Conservation (phyloP, 345 rosid species). For the Moricandia arvensis region DNA sequence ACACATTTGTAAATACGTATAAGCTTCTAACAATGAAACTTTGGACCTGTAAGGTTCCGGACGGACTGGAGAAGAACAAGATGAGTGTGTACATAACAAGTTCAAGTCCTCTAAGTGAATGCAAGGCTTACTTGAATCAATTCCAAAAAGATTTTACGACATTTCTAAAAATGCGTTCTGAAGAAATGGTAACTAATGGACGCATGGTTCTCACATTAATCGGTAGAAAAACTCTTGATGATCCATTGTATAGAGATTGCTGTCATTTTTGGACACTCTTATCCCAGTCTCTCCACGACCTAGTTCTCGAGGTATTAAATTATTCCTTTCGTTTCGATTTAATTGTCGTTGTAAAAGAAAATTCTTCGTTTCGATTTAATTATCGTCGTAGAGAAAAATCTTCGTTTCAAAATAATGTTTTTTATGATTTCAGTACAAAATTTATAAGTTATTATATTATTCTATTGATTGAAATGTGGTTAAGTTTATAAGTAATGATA, state of each 20-base stretch:
- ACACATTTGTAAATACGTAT: background rate
- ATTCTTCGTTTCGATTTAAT: too few relatives aligned
- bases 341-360: too few relatives aligned
- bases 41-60: conserved; percentile 25
- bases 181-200: conserved; percentile 46
- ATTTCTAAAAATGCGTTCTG: conserved; percentile 40
- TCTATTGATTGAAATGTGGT: too few relatives aligned
- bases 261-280: conserved; percentile 36
- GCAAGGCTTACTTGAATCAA: conserved; percentile 43
- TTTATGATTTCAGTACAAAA: too few relatives aligned
- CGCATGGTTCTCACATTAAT: conserved; percentile 41
- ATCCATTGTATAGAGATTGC: conserved; percentile 32
- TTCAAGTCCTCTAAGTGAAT: conserved; percentile 39
- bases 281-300: conserved; percentile 29
- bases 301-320: conserved; percentile 40
- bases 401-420: too few relatives aligned
- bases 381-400: too few relatives aligned
- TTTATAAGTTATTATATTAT: too few relatives aligned
- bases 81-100: conserved; percentile 29
- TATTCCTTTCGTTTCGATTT: too few relatives aligned
- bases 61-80: conserved; percentile 21
- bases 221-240: conserved; percentile 37
- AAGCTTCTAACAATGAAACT: background rate
- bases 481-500: too few relatives aligned
- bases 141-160: conserved; percentile 46